These are phyloP conservation scores for Primulina huaijiensis DNA, from an alignment of 257 asterid species.

Conservation along the genomic window DNA sequence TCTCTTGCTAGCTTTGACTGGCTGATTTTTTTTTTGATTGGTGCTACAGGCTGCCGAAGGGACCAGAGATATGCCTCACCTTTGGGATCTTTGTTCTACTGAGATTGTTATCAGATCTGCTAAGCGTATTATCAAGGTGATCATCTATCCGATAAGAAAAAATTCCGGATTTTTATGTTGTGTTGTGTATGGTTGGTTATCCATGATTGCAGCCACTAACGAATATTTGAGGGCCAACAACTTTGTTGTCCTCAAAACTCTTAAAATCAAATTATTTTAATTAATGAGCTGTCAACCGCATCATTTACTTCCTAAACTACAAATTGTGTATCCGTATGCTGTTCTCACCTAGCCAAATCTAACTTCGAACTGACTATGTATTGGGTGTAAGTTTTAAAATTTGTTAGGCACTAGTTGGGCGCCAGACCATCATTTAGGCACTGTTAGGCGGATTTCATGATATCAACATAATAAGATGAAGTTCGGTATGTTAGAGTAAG, in stretches of 20 bases:
- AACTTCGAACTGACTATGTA: not conserved
- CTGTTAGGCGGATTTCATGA: too few species aligned
- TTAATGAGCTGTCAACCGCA: not conserved
- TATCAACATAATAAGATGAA: too few species aligned
- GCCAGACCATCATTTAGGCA: too few species aligned
- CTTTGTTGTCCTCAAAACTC: not conserved
- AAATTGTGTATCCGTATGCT: not conserved
- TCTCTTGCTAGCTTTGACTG: slow-evolving; percentile 19
- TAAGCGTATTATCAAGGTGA: slow-evolving; percentile 86
- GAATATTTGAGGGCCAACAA: not conserved
- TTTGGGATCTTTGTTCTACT: slow-evolving; percentile 83
- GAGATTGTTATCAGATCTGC: slow-evolving; percentile 90
- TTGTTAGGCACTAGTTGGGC: too few species aligned
- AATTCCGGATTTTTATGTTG: not conserved
- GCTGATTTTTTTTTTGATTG: slow-evolving; percentile 9
- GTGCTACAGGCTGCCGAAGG: slow-evolving; percentile 79
- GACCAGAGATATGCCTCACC: slow-evolving; percentile 74
- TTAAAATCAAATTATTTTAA: too few species aligned
- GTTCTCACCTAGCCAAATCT: not conserved
- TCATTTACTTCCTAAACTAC: not conserved
- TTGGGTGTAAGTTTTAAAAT: too few species aligned
- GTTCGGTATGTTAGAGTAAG: too few species aligned
- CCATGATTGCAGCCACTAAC: not conserved
- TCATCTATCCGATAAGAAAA: slow-evolving; percentile 17
- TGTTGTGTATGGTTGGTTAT: not conserved